phyloP scores from a whole-genome alignment of 73 alveolate species.

The Paramecium tetraurelia region DNA sequence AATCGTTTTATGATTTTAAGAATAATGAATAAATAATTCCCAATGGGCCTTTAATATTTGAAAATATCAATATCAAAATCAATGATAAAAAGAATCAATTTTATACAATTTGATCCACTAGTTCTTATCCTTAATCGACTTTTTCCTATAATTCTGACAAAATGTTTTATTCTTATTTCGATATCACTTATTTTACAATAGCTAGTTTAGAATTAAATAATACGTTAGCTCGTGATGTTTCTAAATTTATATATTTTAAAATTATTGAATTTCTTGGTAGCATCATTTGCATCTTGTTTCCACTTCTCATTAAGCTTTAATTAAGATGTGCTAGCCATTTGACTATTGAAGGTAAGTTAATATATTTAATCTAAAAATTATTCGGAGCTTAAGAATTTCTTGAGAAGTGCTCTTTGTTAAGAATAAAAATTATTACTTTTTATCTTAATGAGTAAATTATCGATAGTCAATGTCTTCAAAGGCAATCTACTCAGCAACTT shows the following conservation, averaged over 20 bases:
- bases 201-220: background rate
- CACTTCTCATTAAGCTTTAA: background rate
- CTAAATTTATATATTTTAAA: constrained; percentile 2
- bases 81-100: background rate
- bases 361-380: constrained; percentile 51
- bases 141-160: background rate
- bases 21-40: too few species aligned
- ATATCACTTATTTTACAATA: background rate
- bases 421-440: background rate
- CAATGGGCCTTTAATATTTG: background rate
- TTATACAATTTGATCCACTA: background rate
- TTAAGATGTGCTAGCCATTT: background rate
- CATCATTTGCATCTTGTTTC: constrained; percentile 31
- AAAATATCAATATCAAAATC: background rate
- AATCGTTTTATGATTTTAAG: background rate
- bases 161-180: background rate
- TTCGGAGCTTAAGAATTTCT: constrained; percentile 31
- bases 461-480: constrained; percentile 28
- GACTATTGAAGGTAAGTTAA: constrained; percentile 1
- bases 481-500: background rate
- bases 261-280: background rate
- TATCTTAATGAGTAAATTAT: constrained; percentile 36
- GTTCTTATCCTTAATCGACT: background rate
- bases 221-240: constrained; percentile 1
- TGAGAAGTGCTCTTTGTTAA: background rate